Evolutionary conservation across 805 yeast genomes (phyloP).

Genomic region (Starmerella vitae): DNA sequence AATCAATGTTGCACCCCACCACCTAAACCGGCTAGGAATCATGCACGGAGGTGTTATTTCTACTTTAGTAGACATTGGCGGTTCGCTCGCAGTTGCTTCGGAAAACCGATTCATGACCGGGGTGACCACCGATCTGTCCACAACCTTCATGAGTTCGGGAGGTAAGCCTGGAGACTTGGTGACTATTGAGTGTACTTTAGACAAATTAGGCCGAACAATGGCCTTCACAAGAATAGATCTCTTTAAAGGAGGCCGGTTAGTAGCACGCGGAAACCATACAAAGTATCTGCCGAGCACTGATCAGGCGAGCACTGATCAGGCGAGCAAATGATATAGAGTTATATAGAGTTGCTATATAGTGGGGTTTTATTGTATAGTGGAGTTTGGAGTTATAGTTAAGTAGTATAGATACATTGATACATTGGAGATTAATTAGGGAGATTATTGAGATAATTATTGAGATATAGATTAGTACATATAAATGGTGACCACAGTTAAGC

Average conservation of each 20-base stretch:
- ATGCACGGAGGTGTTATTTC: conserved; percentile 34
- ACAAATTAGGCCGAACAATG: conserved; percentile 30
- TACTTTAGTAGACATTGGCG: conserved; percentile 32
- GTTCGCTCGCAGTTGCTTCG: conserved; percentile 33
- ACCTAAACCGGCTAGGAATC: conserved; percentile 30
- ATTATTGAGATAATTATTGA: too few relatives aligned
- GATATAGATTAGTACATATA: too few relatives aligned
- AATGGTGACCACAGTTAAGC: too few relatives aligned
- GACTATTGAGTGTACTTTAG: conserved; percentile 24
- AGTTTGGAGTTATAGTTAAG: too few relatives aligned
- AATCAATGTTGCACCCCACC: conserved; percentile 26
- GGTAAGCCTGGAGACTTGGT: conserved; percentile 26
- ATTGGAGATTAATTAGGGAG: too few relatives aligned
- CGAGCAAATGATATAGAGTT: too few relatives aligned
- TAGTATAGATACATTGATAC: too few relatives aligned
- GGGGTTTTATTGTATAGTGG: too few relatives aligned
- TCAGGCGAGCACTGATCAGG: too few relatives aligned
- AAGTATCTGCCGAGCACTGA: conserved; percentile 25
- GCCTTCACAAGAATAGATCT: conserved; percentile 31
- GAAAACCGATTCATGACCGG: conserved; percentile 33
- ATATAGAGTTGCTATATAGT: too few relatives aligned
- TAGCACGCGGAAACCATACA: conserved; percentile 34
- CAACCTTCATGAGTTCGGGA: conserved; percentile 30
- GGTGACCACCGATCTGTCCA: conserved; percentile 32
- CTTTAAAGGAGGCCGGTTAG: conserved; percentile 12